These are phyloP conservation scores for Komagataella ulmi DNA, from an alignment of 805 yeast genomes.

Conservation along the genomic window DNA sequence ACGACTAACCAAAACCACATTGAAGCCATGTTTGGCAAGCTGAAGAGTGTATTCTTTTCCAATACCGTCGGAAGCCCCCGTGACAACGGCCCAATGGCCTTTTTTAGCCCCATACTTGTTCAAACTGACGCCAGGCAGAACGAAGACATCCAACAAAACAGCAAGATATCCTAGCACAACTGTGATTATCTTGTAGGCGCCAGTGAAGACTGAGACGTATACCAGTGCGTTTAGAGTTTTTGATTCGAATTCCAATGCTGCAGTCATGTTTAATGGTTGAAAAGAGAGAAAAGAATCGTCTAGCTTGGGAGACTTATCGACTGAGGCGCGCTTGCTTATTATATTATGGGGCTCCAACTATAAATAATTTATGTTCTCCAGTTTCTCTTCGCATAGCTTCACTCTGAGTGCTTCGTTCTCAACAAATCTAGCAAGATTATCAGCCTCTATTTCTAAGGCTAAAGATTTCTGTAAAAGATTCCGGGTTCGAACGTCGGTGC, in stretches of 20 bases:
- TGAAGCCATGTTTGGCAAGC: conserved; percentile 76
- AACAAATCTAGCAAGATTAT: conserved; percentile 5
- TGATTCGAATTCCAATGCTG: not conserved
- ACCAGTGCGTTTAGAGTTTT: conserved; percentile 7
- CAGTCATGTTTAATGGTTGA: not conserved
- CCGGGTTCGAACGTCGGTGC: not conserved
- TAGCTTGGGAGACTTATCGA: not conserved
- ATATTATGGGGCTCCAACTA: conserved; percentile 6
- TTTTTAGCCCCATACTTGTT: conserved; percentile 62
- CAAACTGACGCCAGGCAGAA: conserved; percentile 45
- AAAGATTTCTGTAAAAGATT: conserved; percentile 7
- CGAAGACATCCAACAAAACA: conserved; percentile 44
- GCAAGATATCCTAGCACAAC: conserved; percentile 34
- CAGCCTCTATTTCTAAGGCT: conserved; percentile 15
- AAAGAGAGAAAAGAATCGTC: not conserved
- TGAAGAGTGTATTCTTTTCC: conserved; percentile 87
- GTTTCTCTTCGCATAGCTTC: conserved; percentile 28
- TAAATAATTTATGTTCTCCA: conserved; percentile 33
- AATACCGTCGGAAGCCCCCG: conserved; percentile 96
- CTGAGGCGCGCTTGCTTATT: not conserved
- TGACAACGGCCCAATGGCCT: conserved; percentile 85
- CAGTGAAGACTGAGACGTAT: conserved; percentile 38
- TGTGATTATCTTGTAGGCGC: conserved; percentile 45
- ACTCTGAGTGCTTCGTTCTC: conserved; percentile 20
- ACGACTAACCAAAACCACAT: conserved; percentile 73